Percentiles rank a stretch among this genome's conserved stretches.
phyloP scores from a whole-genome alignment of 306 rosid species.

The Astragalus membranaceus region DNA sequence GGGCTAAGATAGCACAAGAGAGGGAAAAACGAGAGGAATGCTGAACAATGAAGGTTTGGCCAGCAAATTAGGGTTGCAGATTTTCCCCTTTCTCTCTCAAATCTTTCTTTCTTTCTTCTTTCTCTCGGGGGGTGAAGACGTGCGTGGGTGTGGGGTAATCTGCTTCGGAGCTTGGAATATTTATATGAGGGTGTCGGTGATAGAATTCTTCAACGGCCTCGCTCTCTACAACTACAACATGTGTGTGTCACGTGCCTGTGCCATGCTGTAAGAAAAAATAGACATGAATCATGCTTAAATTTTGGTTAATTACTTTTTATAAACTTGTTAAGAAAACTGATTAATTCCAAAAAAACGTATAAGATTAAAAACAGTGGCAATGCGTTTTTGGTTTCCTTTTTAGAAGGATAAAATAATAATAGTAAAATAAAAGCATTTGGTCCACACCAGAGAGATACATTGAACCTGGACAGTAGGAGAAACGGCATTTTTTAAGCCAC shows the following conservation, averaged over 20 bases:
- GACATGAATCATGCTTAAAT: too few relatives aligned
- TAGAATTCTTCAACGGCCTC: background rate
- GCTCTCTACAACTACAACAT: background rate
- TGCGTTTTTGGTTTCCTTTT: background rate
- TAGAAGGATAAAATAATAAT: background rate
- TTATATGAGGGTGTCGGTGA: conserved; percentile 17
- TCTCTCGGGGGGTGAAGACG: background rate
- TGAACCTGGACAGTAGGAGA: conserved; percentile 41
- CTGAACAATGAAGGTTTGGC: conserved; percentile 43
- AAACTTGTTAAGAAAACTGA: background rate
- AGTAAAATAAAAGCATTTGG: too few relatives aligned
- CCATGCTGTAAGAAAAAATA: background rate
- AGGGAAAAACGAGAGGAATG: conserved; percentile 34
- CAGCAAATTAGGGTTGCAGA: conserved; percentile 15
- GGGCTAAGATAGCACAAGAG: conserved; percentile 13
- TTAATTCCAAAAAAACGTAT: too few relatives aligned
- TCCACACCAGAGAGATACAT: conserved; percentile 16
- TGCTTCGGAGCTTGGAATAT: background rate
- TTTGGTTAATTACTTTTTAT: too few relatives aligned
- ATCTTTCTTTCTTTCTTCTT: background rate
- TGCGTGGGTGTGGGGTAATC: background rate
- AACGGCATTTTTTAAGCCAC: background rate
- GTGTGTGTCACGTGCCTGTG: background rate
- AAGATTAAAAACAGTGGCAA: background rate
- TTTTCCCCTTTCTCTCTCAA: conserved; percentile 16